Percentiles rank a stretch among this genome's conserved stretches.
Evolutionary conservation across 345 rosid species (phyloP).

Genomic region (Syzygium aqueum): DNA sequence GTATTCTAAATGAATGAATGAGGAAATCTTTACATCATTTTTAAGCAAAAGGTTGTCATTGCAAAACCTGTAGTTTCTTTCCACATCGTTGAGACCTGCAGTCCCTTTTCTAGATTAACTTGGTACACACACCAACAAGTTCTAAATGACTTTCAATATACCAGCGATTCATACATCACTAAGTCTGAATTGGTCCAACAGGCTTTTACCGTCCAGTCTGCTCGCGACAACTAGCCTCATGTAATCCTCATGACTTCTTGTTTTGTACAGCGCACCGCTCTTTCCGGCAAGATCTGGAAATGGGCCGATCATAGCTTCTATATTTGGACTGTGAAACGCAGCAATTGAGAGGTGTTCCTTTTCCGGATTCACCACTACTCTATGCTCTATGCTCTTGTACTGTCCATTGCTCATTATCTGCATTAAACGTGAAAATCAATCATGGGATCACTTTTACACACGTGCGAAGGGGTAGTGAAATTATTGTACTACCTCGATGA

Average conservation of each 20-base stretch:
- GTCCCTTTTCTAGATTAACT: background rate
- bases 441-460: background rate
- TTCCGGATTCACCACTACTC: constrained; percentile 25
- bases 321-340: constrained; percentile 19
- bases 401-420: constrained; percentile 17
- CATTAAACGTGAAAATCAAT: background rate
- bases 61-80: background rate
- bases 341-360: constrained; percentile 26
- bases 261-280: constrained; percentile 5
- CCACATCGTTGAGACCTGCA: background rate
- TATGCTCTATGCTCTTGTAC: constrained; percentile 37
- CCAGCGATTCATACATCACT: background rate
- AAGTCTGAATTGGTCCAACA: background rate
- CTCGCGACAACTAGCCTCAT: constrained; percentile 1
- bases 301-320: constrained; percentile 18
- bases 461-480: background rate
- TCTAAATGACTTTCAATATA: background rate
- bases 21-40: background rate
- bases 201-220: constrained; percentile 27
- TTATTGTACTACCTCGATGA: constrained; percentile 16
- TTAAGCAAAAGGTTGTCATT: background rate
- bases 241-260: constrained; percentile 1
- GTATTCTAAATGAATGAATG: background rate
- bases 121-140: background rate
- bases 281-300: constrained; percentile 6